Evolutionary conservation across 306 rosid species (phyloP).

Genomic region (Crotalaria pallida): DNA sequence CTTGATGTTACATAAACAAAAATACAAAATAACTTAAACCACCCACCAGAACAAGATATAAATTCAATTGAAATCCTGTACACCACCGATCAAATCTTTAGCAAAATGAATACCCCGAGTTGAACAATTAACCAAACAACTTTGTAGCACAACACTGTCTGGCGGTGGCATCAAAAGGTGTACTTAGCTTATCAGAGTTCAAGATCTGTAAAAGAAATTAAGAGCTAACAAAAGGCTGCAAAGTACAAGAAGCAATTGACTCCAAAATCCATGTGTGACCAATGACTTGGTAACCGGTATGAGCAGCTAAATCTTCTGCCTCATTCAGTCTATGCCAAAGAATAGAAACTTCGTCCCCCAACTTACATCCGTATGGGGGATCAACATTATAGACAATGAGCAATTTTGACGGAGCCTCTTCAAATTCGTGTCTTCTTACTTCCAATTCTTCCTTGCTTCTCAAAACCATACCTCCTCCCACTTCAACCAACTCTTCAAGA

Average conservation of each 20-base stretch:
- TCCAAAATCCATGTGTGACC: conserved; percentile 91
- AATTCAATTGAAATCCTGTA: conserved; percentile 16
- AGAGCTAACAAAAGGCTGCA: conserved; percentile 55
- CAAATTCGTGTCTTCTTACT: conserved; percentile 15
- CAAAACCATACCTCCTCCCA: conserved; percentile 63
- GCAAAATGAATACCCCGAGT: background rate
- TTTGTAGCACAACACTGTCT: background rate
- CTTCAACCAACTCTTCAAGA: conserved; percentile 58
- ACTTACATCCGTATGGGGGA: conserved; percentile 64
- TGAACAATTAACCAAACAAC: background rate
- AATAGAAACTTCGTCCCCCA: conserved; percentile 81
- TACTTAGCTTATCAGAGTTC: too few species aligned
- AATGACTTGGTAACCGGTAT: conserved; percentile 46
- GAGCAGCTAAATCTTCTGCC: conserved; percentile 65
- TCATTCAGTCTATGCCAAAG: conserved; percentile 76
- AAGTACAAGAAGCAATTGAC: conserved; percentile 65
- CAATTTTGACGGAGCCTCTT: conserved; percentile 24
- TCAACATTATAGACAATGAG: conserved; percentile 77
- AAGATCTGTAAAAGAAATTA: background rate
- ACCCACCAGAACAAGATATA: background rate
- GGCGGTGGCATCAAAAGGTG: background rate
- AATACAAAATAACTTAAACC: background rate
- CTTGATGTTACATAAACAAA: background rate
- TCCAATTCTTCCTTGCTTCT: conserved; percentile 45
- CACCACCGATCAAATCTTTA: background rate